Evolutionary conservation across 1,139 yeast species (phyloP).

Genomic region (Saccharomyces hybrid): DNA sequence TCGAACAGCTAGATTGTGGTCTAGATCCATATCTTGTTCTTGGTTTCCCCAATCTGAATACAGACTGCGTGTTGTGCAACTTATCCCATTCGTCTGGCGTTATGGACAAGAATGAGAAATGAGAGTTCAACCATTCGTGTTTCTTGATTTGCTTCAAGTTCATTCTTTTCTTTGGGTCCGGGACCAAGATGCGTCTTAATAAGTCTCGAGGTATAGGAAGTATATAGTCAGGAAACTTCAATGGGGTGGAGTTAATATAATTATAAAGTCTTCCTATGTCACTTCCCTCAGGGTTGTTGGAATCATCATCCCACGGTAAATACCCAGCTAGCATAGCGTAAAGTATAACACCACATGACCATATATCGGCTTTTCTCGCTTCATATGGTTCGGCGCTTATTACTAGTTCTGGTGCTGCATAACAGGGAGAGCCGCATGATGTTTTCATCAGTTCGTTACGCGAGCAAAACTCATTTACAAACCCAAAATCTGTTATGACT

Average conservation of each 20-base stretch:
- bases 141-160: conserved; percentile 60
- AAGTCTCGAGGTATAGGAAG: conserved; percentile 89
- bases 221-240: conserved; percentile 92
- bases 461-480: conserved; percentile 77
- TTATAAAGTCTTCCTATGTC: conserved; percentile 85
- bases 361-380: conserved; percentile 88
- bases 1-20: conserved; percentile 32
- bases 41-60: conserved; percentile 34
- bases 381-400: conserved; percentile 80
- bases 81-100: conserved; percentile 91
- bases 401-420: conserved; percentile 96
- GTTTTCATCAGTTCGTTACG: conserved; percentile 84
- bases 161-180: conserved; percentile 62
- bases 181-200: conserved; percentile 71
- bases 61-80: conserved; percentile 35
- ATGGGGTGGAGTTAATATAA: conserved; percentile 82
- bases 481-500: conserved; percentile 74
- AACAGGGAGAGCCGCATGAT: conserved; percentile 96
- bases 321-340: conserved; percentile 99
- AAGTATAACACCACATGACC: conserved; percentile 94
- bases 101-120: conserved; percentile 76
- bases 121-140: conserved; percentile 84
- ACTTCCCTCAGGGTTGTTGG: conserved; percentile 91
- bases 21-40: conserved; percentile 30
- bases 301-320: conserved; percentile 96